Evolutionary conservation across 805 yeast species (phyloP).

Genomic region (Isabelozyma heimii): DNA sequence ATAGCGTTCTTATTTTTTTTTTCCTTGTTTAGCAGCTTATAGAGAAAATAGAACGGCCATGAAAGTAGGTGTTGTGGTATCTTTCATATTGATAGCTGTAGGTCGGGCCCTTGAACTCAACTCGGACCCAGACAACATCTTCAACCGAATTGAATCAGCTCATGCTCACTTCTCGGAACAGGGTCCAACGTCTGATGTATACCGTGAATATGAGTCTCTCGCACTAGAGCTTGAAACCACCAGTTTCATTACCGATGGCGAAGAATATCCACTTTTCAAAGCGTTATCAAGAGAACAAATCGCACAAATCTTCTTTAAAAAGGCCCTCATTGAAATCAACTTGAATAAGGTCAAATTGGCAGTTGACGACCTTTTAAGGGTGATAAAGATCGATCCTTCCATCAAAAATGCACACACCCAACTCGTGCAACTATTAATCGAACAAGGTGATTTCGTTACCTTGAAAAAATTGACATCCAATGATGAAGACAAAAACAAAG

Average conservation of each 20-base stretch:
- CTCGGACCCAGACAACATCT: not conserved
- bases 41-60: not conserved
- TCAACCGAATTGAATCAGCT: constrained; percentile 10
- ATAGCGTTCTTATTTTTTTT: not conserved
- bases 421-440: constrained; percentile 47
- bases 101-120: not conserved
- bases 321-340: constrained; percentile 59
- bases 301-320: constrained; percentile 52
- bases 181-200: constrained; percentile 29
- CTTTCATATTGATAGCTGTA: not conserved
- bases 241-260: not conserved
- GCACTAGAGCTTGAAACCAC: constrained; percentile 11
- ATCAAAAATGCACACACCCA: constrained; percentile 49
- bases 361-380: constrained; percentile 47
- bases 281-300: constrained; percentile 14
- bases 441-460: constrained; percentile 49
- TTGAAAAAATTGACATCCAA: constrained; percentile 9
- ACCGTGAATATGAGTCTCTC: constrained; percentile 20
- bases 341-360: constrained; percentile 55
- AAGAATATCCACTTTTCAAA: not conserved
- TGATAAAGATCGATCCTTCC: constrained; percentile 40
- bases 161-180: constrained; percentile 19
- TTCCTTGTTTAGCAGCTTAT: not conserved
- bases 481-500: constrained; percentile 6
- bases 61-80: not conserved